Percentiles rank a stretch among this genome's conserved stretches.
These are phyloP conservation scores for Lophiostoma macrostomum DNA, from an alignment of 495 filamentous ascomycete genomes.

Conservation along the genomic window DNA sequence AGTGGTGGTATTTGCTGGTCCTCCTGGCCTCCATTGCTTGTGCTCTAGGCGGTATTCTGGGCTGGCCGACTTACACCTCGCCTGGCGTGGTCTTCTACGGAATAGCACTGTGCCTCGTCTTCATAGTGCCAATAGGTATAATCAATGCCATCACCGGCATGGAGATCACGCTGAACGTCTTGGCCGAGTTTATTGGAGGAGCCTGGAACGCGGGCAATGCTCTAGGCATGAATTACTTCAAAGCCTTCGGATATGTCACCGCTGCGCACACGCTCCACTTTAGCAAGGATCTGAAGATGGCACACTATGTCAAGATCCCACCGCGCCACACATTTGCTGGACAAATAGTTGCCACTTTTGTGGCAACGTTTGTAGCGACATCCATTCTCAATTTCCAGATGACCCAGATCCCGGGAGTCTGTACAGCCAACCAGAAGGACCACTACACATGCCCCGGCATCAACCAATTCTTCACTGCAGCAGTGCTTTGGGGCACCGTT, in stretches of 20 bases:
- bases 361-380: slow-evolving; percentile 62
- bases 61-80: slow-evolving; percentile 61
- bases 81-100: slow-evolving; percentile 69
- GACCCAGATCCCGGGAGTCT: slow-evolving; percentile 58
- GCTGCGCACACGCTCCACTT: slow-evolving; percentile 59
- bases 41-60: slow-evolving; percentile 57
- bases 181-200: slow-evolving; percentile 67
- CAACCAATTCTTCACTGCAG: slow-evolving; percentile 64
- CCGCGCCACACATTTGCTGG: slow-evolving; percentile 66
- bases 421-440: slow-evolving; percentile 56
- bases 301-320: slow-evolving; percentile 74
- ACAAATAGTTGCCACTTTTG: slow-evolving; percentile 55
- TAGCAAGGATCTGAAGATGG: slow-evolving; percentile 37
- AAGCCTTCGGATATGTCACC: slow-evolving; percentile 71
- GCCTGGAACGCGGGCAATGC: slow-evolving; percentile 68
- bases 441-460: slow-evolving; percentile 69
- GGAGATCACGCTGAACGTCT: slow-evolving; percentile 15
- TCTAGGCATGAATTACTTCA: slow-evolving; percentile 70
- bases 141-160: slow-evolving; percentile 45
- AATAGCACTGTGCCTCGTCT: slow-evolving; percentile 45
- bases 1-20: slow-evolving; percentile 39
- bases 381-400: slow-evolving; percentile 65
- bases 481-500: slow-evolving; percentile 68
- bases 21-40: slow-evolving; percentile 55
- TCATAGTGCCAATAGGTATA: slow-evolving; percentile 49